These are phyloP conservation scores for Podaxis mareebaensis DNA, from an alignment of 768 basidiomycete species.

Conservation along the genomic window DNA sequence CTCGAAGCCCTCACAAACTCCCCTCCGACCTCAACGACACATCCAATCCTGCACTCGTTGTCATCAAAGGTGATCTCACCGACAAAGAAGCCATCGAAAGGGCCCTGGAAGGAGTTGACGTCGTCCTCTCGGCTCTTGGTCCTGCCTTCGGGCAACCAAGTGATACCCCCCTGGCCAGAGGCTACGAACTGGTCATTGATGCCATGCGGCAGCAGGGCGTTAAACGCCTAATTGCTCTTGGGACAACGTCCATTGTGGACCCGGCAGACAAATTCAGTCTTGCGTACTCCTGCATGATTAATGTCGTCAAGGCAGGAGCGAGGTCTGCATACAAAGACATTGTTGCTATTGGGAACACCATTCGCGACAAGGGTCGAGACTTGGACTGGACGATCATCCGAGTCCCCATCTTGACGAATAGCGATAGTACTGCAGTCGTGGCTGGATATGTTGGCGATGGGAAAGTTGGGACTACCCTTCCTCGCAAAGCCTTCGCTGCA, in stretches of 20 bases:
- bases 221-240: conserved; percentile 64
- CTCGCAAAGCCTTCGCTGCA: conserved; percentile 58
- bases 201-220: conserved; percentile 53
- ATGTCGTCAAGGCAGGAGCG: conserved; percentile 42
- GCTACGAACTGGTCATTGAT: conserved; percentile 55
- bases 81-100: conserved; percentile 48
- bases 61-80: conserved; percentile 57
- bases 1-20: conserved; percentile 64
- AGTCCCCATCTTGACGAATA: conserved; percentile 62
- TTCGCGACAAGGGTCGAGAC: conserved; percentile 47
- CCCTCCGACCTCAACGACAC: conserved; percentile 49
- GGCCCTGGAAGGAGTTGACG: conserved; percentile 58
- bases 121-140: conserved; percentile 69
- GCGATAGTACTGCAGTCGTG: conserved; percentile 42
- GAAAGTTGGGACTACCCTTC: conserved; percentile 46
- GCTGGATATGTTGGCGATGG: conserved; percentile 74
- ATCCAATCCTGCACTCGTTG: conserved; percentile 35
- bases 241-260: conserved; percentile 67
- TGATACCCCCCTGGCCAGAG: conserved; percentile 61
- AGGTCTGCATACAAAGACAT: conserved; percentile 67
- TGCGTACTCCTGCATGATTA: conserved; percentile 44
- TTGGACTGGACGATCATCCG: conserved; percentile 72
- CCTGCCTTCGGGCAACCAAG: conserved; percentile 46
- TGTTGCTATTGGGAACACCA: conserved; percentile 58
- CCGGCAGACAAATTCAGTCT: conserved; percentile 56